phyloP scores from a whole-genome alignment of 2,329 filamentous ascomycete genomes.

The Penicillium sp. region DNA sequence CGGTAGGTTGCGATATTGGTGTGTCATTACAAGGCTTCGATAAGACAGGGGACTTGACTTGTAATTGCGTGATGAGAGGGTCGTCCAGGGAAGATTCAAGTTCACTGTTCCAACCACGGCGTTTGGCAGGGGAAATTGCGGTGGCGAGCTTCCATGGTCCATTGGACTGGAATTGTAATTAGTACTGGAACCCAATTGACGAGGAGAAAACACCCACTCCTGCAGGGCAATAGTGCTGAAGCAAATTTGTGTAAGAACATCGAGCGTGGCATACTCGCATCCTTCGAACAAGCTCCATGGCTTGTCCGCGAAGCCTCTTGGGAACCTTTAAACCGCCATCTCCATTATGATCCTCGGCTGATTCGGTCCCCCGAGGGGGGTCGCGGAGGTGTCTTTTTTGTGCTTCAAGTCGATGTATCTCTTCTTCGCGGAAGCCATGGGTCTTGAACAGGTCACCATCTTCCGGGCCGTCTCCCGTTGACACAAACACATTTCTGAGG shows the following conservation, averaged over 20 bases:
- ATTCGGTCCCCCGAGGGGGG: background rate
- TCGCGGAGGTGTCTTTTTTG: conserved; percentile 8
- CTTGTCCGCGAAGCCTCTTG: conserved; percentile 60
- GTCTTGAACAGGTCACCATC: conserved; percentile 75
- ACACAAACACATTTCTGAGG: conserved; percentile 89
- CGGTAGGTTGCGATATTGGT: background rate
- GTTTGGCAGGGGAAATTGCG: conserved; percentile 2
- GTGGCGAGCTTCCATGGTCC: conserved; percentile 25
- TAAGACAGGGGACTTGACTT: conserved; percentile 12
- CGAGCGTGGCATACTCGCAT: conserved; percentile 68
- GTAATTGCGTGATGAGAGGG: conserved; percentile 26
- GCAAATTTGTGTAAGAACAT: conserved; percentile 75
- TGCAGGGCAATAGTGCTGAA: conserved; percentile 76
- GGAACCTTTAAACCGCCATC: conserved; percentile 29
- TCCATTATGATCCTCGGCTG: background rate
- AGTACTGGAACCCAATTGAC: background rate
- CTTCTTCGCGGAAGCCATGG: conserved; percentile 79
- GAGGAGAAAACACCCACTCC: conserved; percentile 34
- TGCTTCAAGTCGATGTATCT: conserved; percentile 54
- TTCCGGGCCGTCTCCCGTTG: conserved; percentile 59
- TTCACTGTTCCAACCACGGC: background rate
- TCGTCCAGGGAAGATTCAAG: conserved; percentile 16
- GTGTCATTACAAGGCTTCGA: background rate
- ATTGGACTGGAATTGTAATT: conserved; percentile 21
- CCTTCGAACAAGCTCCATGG: conserved; percentile 59